Evolutionary conservation across 2,329 filamentous ascomycete species (phyloP), one percentile per base, ranked within the genome.

Genomic region (Achaetomium macrosporum): DNA sequence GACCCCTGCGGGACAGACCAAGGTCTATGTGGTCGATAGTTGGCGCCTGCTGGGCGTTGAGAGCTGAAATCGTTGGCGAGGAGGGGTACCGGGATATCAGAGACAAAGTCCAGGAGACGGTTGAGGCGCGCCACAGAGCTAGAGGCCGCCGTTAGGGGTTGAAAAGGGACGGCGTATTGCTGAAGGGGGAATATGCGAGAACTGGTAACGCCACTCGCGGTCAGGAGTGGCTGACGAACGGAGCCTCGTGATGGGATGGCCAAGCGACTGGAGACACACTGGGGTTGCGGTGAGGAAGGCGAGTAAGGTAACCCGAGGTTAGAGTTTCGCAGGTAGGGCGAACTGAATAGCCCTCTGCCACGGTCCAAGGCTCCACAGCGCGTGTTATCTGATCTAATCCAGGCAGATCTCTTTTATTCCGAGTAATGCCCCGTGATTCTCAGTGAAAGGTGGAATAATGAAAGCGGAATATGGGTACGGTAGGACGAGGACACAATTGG

Each of bases 311-410:
- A 13, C 29, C 29, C 17, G 16, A 12, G 47, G 48, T 15, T 5
- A 35, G 16, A 15, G 37, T 30, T 13, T 9, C 17, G 17, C 16
- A 33, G 42, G n/a, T 17, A 29, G n/a, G 51, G 47, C 37, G 33
- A 50, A 50, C 30, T 41, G 45, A 16, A 42, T 43, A 40, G 50
- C 42, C 33, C 16, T 45, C 17, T 43, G 42, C 39, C 29, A 20
- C 29, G 25, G 31, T 39, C 17, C 43, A 47, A 39, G n/a, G 42
- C 49, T 54, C 54, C 51, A 54, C 57, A 44, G 41, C 35, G 37
- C 15, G n/a, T 7, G 50, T 57, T 58, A 58, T 58, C 54, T 53
- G 57, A 58, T 58, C 54, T 41, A 37, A 20, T 33, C 42, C 45
- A 42, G 17, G 36, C 48, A 25, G 50, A 54, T 54, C 36, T 36